phyloP scores from a whole-genome alignment of 768 basidiomycete species.

The Trametes elegans region DNA sequence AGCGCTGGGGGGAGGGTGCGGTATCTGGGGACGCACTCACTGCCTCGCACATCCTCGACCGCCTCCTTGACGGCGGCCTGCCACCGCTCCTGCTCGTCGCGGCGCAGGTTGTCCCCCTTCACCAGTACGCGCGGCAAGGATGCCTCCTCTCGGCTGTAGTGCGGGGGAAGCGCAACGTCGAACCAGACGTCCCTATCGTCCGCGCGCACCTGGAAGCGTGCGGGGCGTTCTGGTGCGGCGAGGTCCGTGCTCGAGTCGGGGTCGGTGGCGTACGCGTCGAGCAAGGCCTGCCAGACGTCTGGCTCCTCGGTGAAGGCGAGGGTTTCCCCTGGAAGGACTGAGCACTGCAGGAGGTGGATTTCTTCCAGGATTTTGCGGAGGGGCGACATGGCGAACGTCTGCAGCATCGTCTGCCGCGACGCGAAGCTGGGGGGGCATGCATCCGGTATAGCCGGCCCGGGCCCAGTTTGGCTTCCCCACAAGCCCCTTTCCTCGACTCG shows the following conservation, averaged over 20 bases:
- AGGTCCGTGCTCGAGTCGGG: conserved; percentile 14
- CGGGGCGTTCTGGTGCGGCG: conserved; percentile 29
- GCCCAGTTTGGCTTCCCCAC: no score
- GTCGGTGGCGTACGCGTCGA: conserved; percentile 24
- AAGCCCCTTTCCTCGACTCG: no score
- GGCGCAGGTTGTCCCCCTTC: conserved; percentile 45
- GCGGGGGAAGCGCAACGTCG: conserved; percentile 31
- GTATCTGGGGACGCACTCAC: conserved; percentile 28
- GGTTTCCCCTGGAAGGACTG: conserved; percentile 60
- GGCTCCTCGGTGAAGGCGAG: conserved; percentile 44
- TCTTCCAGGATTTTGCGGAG: conserved; percentile 40
- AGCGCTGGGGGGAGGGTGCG: background rate
- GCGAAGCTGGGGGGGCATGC: no score
- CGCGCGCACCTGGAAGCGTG: conserved; percentile 36
- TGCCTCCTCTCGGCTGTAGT: conserved; percentile 21
- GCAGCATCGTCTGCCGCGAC: no score
- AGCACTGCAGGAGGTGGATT: conserved; percentile 56
- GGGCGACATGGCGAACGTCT: conserved; percentile 4
- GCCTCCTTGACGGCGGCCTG: conserved; percentile 39
- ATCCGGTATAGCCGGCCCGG: no score
- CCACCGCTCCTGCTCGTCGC: conserved; percentile 52
- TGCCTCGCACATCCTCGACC: conserved; percentile 33
- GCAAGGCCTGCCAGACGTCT: conserved; percentile 30
- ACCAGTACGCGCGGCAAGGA: conserved; percentile 34
- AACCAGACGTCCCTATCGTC: conserved; percentile 34